Evolutionary conservation across 164 flowering plant genomes (phyloP).

Genomic region (Cinnamomum micranthum): DNA sequence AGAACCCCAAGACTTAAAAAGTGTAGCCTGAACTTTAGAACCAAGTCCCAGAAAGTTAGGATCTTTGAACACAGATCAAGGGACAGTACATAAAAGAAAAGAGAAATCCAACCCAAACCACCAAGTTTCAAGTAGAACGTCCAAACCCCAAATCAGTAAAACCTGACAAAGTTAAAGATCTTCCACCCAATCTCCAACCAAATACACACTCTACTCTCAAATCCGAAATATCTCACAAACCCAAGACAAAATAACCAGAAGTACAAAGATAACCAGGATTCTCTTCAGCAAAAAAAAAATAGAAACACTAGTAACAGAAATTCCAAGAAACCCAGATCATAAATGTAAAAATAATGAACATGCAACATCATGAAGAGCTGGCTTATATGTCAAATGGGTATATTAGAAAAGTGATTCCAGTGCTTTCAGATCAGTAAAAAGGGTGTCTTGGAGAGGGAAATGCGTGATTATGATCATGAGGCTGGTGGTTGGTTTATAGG

Average conservation of each 20-base stretch:
- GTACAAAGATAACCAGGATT: slow-evolving; percentile 7
- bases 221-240: background rate
- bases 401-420: slow-evolving; percentile 6
- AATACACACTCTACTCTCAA: background rate
- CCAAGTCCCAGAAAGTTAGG: slow-evolving; percentile 7
- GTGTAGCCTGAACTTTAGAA: no score
- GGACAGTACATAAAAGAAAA: background rate
- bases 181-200: slow-evolving; percentile 8
- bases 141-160: background rate
- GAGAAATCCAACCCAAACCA: background rate
- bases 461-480: slow-evolving; percentile 8
- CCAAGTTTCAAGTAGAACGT: background rate
- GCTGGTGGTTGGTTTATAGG: slow-evolving; percentile 8
- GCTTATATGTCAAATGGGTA: slow-evolving; percentile 4
- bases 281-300: background rate
- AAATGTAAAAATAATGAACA: background rate
- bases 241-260: background rate
- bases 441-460: background rate
- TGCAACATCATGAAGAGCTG: background rate
- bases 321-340: background rate
- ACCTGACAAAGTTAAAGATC: background rate
- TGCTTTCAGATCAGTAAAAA: slow-evolving; percentile 6
- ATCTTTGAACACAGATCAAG: slow-evolving; percentile 4
- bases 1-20: slow-evolving; percentile 2
- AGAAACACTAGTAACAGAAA: background rate